phyloP scores from a whole-genome alignment of 352 stramenopile genomes.

The Pseudoperonospora humuli region DNA sequence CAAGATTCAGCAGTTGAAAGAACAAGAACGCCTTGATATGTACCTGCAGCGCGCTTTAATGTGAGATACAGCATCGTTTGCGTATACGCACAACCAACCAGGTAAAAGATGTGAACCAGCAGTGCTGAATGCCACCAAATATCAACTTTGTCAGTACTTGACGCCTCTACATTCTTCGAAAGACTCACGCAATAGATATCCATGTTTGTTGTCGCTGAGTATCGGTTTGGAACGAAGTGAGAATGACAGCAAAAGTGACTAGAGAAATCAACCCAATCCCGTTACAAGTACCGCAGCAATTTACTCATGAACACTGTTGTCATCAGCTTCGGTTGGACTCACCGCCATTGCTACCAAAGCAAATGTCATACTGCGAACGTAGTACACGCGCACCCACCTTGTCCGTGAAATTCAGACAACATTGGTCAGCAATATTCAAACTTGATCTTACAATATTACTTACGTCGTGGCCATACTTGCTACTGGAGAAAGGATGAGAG shows the following conservation, averaged over 20 bases:
- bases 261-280: too few relatives aligned
- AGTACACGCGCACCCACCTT: constrained; percentile 44
- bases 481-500: constrained; percentile 46
- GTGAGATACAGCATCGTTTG: constrained; percentile 72
- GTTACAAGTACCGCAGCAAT: too few relatives aligned
- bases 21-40: not conserved
- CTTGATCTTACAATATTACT: not conserved
- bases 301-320: not conserved
- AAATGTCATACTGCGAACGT: constrained; percentile 31
- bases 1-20: not conserved
- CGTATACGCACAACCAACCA: constrained; percentile 54
- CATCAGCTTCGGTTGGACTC: constrained; percentile 4
- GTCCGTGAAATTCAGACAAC: not conserved
- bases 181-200: constrained; percentile 48
- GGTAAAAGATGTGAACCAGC: constrained; percentile 39
- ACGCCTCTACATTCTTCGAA: not conserved
- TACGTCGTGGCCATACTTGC: constrained; percentile 17
- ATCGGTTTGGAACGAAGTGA: constrained; percentile 35
- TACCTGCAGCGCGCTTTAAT: constrained; percentile 46
- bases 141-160: not conserved
- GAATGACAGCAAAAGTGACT: constrained; percentile 40
- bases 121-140: constrained; percentile 19
- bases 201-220: constrained; percentile 26
- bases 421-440: not conserved
- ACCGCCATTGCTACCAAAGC: constrained; percentile 36